Percentiles rank a stretch among this genome's conserved stretches.
Conservation (phyloP, 23 red algal species). For the Chondrus crispus region DNA sequence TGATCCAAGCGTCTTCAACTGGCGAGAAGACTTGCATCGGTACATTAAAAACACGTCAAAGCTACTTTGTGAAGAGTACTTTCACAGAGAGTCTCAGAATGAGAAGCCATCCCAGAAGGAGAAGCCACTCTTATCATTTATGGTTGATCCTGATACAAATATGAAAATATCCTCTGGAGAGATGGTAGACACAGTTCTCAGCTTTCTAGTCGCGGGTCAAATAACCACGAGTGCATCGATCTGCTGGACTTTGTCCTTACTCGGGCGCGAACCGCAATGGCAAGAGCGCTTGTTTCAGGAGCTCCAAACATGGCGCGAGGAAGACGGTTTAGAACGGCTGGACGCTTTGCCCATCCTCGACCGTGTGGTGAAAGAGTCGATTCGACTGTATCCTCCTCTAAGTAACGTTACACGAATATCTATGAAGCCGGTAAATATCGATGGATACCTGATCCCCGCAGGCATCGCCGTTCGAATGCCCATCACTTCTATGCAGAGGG, state of each 20-base stretch:
- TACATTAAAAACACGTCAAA: neutral
- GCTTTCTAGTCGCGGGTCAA: neutral
- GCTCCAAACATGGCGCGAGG: too few relatives aligned
- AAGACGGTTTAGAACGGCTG: neutral
- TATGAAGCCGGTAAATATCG: neutral
- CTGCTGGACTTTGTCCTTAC: neutral
- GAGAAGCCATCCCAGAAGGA: too few relatives aligned
- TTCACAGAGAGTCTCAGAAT: too few relatives aligned
- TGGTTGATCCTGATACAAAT: too few relatives aligned
- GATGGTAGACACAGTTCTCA: too few relatives aligned
- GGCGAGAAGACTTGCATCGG: neutral
- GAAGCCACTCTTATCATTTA: too few relatives aligned
- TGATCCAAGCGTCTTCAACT: neutral
- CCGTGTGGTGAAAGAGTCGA: neutral
- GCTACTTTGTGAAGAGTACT: neutral
- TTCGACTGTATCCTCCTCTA: neutral
- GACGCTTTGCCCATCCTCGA: neutral
- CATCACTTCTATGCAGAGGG: neutral
- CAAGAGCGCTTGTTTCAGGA: neutral
- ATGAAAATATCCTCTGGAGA: too few relatives aligned
- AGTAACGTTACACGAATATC: neutral
- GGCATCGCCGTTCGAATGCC: neutral
- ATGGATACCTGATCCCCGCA: neutral
- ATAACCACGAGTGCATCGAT: neutral
- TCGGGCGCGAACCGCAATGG: neutral